Percentiles rank a stretch among this genome's conserved stretches.
Evolutionary conservation across 1,139 yeast species (phyloP).

Genomic region (Saccharomyces hybrid): DNA sequence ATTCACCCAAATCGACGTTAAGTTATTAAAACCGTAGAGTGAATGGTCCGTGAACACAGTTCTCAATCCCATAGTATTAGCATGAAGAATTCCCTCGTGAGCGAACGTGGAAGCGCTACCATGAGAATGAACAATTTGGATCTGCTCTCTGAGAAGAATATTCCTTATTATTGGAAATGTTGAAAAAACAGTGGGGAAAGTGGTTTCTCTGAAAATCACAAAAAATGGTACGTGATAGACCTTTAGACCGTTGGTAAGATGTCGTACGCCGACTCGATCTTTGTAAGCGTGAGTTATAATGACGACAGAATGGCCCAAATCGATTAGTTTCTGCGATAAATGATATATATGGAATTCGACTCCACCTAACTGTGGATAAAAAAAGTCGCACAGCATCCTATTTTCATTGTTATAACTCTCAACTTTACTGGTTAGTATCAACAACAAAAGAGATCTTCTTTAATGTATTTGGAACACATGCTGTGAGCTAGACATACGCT

Average conservation of each 20-base stretch:
- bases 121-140: conserved; percentile 92
- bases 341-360: conserved; percentile 94
- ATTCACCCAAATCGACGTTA: conserved; percentile 78
- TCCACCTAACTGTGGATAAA: conserved; percentile 98
- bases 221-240: conserved; percentile 85
- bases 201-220: conserved; percentile 72
- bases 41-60: conserved; percentile 97
- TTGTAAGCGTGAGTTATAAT: conserved; percentile 87
- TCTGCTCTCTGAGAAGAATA: conserved; percentile 75
- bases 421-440: neutral
- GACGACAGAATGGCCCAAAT: conserved; percentile 84
- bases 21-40: conserved; percentile 85
- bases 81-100: conserved; percentile 86
- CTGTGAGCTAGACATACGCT: neutral
- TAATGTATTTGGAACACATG: neutral
- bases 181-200: conserved; percentile 84
- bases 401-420: neutral
- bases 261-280: conserved; percentile 71
- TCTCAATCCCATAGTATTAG: conserved; percentile 82
- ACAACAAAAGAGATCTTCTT: neutral
- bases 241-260: conserved; percentile 81
- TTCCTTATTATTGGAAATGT: conserved; percentile 81
- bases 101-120: conserved; percentile 83
- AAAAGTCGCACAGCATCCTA: conserved; percentile 93
- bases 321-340: conserved; percentile 64